These are phyloP conservation scores for Cucurbitaria berberidis DNA, from an alignment of 2,329 filamentous ascomycete species.

Conservation along the genomic window DNA sequence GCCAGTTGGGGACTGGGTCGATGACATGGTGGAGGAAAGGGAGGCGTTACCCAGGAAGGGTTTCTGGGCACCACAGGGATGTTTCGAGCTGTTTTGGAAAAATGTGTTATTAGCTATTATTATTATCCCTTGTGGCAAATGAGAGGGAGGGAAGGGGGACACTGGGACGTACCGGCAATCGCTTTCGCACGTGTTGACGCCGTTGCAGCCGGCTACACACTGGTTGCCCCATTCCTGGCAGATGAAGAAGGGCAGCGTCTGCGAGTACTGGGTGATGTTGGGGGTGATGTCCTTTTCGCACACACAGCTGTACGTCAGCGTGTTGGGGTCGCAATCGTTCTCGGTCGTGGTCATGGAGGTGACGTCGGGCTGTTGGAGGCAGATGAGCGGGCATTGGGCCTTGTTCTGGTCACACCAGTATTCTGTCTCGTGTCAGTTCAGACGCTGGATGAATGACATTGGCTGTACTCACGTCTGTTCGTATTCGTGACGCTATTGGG, in stretches of 20 bases:
- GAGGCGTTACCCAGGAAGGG: slow-evolving; percentile 67
- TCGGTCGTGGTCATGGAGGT: slow-evolving; percentile 54
- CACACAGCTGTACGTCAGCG: slow-evolving; percentile 73
- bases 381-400: slow-evolving; percentile 73
- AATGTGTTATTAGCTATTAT: no score
- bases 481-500: slow-evolving; percentile 64
- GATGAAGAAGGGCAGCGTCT: slow-evolving; percentile 78
- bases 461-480: slow-evolving; percentile 57
- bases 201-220: slow-evolving; percentile 66
- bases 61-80: slow-evolving; percentile 74
- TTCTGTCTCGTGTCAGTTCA: slow-evolving; percentile 50
- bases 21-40: slow-evolving; percentile 54
- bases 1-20: slow-evolving; percentile 46
- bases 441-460: neutral
- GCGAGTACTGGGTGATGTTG: slow-evolving; percentile 77
- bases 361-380: slow-evolving; percentile 64
- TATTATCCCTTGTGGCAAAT: neutral
- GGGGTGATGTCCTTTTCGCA: slow-evolving; percentile 71
- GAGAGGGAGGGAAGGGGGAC: neutral
- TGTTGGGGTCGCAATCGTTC: slow-evolving; percentile 70
- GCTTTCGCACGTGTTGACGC: slow-evolving; percentile 64
- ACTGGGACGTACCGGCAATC: slow-evolving; percentile 58
- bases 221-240: slow-evolving; percentile 75
- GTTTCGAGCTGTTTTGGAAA: slow-evolving; percentile 58
- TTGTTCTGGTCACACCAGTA: slow-evolving; percentile 70